phyloP scores from a whole-genome alignment of 192 early-diverging fungal genomes.

The Oehlia diaphana region DNA sequence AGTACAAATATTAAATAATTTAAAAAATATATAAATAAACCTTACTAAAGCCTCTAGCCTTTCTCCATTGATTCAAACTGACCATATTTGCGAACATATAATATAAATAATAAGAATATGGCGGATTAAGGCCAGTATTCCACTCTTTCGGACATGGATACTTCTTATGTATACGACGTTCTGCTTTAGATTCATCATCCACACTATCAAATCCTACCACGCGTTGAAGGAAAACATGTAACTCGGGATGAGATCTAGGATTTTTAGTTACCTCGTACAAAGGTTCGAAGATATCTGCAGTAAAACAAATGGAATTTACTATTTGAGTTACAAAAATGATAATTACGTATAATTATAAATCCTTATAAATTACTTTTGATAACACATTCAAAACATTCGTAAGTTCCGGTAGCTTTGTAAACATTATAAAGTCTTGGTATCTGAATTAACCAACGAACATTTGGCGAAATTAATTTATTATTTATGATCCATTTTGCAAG shows the following conservation, averaged over 20 bases:
- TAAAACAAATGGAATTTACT: neutral
- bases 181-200: slow-evolving; percentile 91
- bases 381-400: slow-evolving; percentile 76
- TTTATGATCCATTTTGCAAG: slow-evolving; percentile 90
- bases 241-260: slow-evolving; percentile 81
- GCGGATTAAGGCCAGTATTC: slow-evolving; percentile 70
- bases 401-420: slow-evolving; percentile 65
- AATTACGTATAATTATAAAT: neutral
- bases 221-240: slow-evolving; percentile 91
- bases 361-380: slow-evolving; percentile 57
- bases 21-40: neutral
- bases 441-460: slow-evolving; percentile 96
- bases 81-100: slow-evolving; percentile 89
- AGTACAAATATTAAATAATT: neutral
- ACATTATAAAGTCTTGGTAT: slow-evolving; percentile 89
- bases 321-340: neutral
- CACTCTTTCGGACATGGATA: slow-evolving; percentile 70
- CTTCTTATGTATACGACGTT: slow-evolving; percentile 79
- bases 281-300: slow-evolving; percentile 80
- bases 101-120: slow-evolving; percentile 93
- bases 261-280: slow-evolving; percentile 90
- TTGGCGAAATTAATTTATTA: slow-evolving; percentile 86
- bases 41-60: slow-evolving; percentile 73
- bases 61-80: slow-evolving; percentile 78
- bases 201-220: slow-evolving; percentile 94